These are phyloP conservation scores for Schwanniomyces vanrijiae DNA, from an alignment of 805 yeast species.

Conservation along the genomic window DNA sequence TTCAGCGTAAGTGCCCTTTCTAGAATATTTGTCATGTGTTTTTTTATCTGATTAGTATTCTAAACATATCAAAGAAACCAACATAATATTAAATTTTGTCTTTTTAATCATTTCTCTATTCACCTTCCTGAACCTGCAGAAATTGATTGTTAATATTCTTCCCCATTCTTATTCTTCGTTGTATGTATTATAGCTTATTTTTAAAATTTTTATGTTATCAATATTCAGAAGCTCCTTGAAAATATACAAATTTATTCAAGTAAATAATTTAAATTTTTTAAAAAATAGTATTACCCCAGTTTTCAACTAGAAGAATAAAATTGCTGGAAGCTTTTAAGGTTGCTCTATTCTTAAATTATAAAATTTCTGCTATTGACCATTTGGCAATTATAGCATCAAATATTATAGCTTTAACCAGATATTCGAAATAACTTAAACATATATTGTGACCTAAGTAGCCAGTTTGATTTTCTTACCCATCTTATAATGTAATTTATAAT, in stretches of 20 bases:
- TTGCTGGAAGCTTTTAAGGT: conserved; percentile 20
- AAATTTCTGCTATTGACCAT: conserved; percentile 31
- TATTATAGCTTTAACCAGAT: conserved; percentile 39
- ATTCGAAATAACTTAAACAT: conserved; percentile 28
- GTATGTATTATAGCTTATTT: conserved; percentile 29
- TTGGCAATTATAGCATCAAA: conserved; percentile 37
- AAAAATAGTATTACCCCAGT: too few species aligned
- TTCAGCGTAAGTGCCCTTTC: conserved; percentile 28
- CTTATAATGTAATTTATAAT: conserved; percentile 7
- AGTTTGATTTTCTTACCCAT: conserved; percentile 5
- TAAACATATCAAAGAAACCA: conserved; percentile 24
- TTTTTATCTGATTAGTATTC: conserved; percentile 24
- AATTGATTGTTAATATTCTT: conserved; percentile 31
- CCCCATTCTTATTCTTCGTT: conserved; percentile 28
- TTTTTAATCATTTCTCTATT: conserved; percentile 18
- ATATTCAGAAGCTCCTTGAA: conserved; percentile 29
- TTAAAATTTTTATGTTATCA: conserved; percentile 28
- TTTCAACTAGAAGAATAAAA: conserved; percentile 15
- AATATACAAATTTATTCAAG: too few species aligned
- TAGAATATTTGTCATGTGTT: conserved; percentile 29
- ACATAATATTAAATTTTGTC: too few species aligned
- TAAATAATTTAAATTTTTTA: too few species aligned
- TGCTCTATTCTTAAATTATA: conserved; percentile 22
- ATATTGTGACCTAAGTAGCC: conserved; percentile 21
- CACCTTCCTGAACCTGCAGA: conserved; percentile 23